Conservation (phyloP, 2,329 filamentous ascomycete genomes). For the Colletotrichum sp. region DNA sequence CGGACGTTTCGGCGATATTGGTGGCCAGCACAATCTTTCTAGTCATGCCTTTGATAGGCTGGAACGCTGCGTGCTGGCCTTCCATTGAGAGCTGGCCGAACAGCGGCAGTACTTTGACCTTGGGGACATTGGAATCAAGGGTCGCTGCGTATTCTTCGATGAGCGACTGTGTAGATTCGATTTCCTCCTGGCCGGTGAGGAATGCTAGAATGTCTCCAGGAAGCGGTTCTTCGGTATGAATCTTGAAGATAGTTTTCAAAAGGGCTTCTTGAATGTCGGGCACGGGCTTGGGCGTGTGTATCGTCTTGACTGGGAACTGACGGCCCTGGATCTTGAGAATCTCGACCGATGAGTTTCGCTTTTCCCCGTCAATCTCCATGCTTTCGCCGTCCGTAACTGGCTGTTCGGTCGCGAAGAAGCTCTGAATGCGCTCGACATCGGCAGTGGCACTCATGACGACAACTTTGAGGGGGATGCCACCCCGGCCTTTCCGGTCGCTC, state of each 20-base stretch:
- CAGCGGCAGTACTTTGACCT: constrained; percentile 75
- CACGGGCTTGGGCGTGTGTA: constrained; percentile 76
- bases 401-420: constrained; percentile 66
- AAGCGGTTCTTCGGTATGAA: constrained; percentile 87
- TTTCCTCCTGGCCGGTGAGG: constrained; percentile 90
- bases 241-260: constrained; percentile 81
- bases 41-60: constrained; percentile 74
- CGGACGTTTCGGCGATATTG: constrained; percentile 98
- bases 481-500: constrained; percentile 66
- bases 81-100: constrained; percentile 90
- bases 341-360: constrained; percentile 31
- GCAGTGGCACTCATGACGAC: constrained; percentile 98
- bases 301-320: constrained; percentile 82
- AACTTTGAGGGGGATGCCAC: constrained; percentile 81
- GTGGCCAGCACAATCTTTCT: constrained; percentile 92
- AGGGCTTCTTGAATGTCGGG: constrained; percentile 84
- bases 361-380: neutral
- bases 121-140: constrained; percentile 77
- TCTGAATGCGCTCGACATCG: constrained; percentile 78
- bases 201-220: constrained; percentile 95
- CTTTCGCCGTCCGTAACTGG: rapidly evolving
- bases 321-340: constrained; percentile 79
- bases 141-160: constrained; percentile 80
- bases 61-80: constrained; percentile 86
- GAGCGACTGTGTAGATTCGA: constrained; percentile 80